Conservation (phyloP, 805 yeast species). For the Saturnispora serradocipensis region DNA sequence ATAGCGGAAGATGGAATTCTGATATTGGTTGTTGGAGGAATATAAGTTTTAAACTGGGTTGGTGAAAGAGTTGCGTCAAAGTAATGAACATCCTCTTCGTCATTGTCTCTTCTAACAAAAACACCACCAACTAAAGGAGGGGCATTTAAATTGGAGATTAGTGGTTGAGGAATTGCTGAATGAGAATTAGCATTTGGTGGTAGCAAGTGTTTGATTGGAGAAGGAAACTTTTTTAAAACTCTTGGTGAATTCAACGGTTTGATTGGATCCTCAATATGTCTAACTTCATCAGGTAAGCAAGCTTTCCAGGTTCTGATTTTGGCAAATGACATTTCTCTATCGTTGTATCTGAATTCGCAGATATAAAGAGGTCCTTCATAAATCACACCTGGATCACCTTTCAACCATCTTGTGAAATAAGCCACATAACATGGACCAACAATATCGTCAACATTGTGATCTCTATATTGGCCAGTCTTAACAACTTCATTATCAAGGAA, state of each 20-base stretch:
- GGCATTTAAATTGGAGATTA: slow-evolving; percentile 71
- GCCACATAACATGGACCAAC: slow-evolving; percentile 92
- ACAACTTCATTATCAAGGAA: slow-evolving; percentile 93
- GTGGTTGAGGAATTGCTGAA: slow-evolving; percentile 77
- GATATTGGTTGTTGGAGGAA: slow-evolving; percentile 25
- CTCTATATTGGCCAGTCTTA: slow-evolving; percentile 94
- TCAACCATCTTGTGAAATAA: slow-evolving; percentile 86
- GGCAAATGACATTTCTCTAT: slow-evolving; percentile 80
- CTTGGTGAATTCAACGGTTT: slow-evolving; percentile 58
- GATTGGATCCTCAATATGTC: slow-evolving; percentile 75
- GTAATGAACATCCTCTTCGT: slow-evolving; percentile 74
- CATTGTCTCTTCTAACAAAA: slow-evolving; percentile 63
- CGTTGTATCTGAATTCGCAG: slow-evolving; percentile 93
- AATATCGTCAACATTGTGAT: slow-evolving; percentile 81
- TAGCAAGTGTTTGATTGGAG: slow-evolving; percentile 74
- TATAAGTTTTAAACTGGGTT: slow-evolving; percentile 23
- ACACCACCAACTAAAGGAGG: slow-evolving; percentile 96
- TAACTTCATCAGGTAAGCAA: slow-evolving; percentile 92
- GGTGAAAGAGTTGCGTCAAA: slow-evolving; percentile 22
- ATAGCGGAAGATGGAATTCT: slow-evolving; percentile 17
- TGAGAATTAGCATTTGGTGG: slow-evolving; percentile 63
- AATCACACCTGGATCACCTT: slow-evolving; percentile 84
- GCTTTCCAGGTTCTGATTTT: slow-evolving; percentile 98
- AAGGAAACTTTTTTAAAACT: slow-evolving; percentile 63
- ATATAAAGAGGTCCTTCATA: slow-evolving; percentile 79